Evolutionary conservation across 1,139 yeast species (phyloP).

Genomic region (Candida tunisiensis): DNA sequence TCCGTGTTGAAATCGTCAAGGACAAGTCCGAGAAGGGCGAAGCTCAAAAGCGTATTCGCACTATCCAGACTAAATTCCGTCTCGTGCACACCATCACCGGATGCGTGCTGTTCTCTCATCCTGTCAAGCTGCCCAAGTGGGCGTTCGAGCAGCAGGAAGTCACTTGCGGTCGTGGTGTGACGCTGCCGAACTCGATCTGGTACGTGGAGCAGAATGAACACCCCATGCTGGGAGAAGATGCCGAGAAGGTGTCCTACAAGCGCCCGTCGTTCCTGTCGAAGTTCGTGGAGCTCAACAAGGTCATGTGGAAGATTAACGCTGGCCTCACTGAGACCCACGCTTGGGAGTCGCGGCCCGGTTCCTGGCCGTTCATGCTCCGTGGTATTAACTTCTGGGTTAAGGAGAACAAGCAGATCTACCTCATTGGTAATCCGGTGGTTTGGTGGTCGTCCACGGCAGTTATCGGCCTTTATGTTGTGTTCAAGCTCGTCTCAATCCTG

Average conservation of each 20-base stretch:
- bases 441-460: slow-evolving; percentile 77
- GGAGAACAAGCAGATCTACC: slow-evolving; percentile 62
- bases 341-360: slow-evolving; percentile 74
- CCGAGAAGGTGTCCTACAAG: slow-evolving; percentile 46
- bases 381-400: slow-evolving; percentile 93
- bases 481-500: slow-evolving; percentile 37
- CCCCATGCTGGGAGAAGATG: slow-evolving; percentile 21
- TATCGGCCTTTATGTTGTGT: slow-evolving; percentile 36
- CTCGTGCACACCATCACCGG: slow-evolving; percentile 85
- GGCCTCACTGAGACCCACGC: slow-evolving; percentile 73
- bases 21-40: slow-evolving; percentile 36
- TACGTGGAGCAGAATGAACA: slow-evolving; percentile 59
- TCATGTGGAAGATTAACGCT: slow-evolving; percentile 85
- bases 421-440: slow-evolving; percentile 75
- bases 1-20: slow-evolving; percentile 71
- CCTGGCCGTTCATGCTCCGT: slow-evolving; percentile 81
- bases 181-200: slow-evolving; percentile 64
- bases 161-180: slow-evolving; percentile 75
- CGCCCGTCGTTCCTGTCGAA: slow-evolving; percentile 49
- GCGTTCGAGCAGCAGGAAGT: slow-evolving; percentile 97
- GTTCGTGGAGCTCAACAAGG: slow-evolving; percentile 59
- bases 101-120: slow-evolving; percentile 75
- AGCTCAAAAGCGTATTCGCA: slow-evolving; percentile 49
- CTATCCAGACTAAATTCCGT: slow-evolving; percentile 73
- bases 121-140: slow-evolving; percentile 83